Base-by-base conservation (phyloP, 179 eudicot genomes). In the Gypsophila paniculata region DNA sequence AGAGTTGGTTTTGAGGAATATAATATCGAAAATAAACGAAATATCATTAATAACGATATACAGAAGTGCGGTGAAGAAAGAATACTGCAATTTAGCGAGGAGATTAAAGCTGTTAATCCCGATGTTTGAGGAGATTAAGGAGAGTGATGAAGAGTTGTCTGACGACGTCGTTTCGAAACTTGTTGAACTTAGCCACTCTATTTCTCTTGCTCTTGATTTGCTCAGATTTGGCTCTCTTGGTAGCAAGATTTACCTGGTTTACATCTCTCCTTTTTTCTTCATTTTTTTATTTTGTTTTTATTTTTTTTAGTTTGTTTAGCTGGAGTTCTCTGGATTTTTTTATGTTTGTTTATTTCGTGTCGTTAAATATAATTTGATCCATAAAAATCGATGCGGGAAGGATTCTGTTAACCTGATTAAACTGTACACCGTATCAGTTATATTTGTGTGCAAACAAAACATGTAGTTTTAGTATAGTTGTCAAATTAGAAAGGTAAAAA, bases 81-180 rank as follows among this genome's bases (percentile, higher is more conserved):
- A 89, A 64, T 91, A 81, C 75, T 78, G 86, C 53, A 93, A 91
- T 68, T 72, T 91, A 74, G 93, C 96, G 5, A 59, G 98, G 23
- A 72, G 98, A 76, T 71, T 93, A 72, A 93, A 93, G 89, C 83
- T 93, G 44, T 74, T 93, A 71, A 73, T 80, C 18, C 96, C 98
- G 68, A 84, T 93, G 95, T 93, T 93, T 42, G 98, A 93, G 68
- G 96, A 93, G 82, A 84, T 93, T 66, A 86, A 84, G 63, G 98
- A 90, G 22, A 74, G 74, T 70, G 81, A 79, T 26, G 82, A 79
- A 57, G 22, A 71, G 0, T 65, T 90, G 26, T 69, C 81, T 3
- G 72, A 76, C 8, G 89, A 80, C 6, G 78, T 84, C 17, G 17
- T 84, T 14, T 36, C 72, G 46, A 74, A 86, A 17, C 79, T 89